These are phyloP conservation scores for Rhizopogon vesiculosus DNA, from an alignment of 768 basidiomycete species.

Conservation along the genomic window DNA sequence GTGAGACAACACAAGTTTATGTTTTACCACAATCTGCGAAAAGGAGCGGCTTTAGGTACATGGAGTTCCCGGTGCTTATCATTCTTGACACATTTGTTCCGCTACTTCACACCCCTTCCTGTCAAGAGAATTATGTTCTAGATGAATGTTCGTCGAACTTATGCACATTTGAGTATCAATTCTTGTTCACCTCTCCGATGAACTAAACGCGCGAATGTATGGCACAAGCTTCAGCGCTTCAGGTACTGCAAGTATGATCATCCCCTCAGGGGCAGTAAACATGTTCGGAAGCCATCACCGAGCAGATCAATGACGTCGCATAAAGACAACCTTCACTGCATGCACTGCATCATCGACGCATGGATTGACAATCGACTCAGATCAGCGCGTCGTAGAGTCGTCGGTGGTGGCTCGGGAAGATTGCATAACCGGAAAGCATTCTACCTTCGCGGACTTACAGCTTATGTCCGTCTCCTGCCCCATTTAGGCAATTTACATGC, in stretches of 20 bases:
- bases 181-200: neutral
- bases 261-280: neutral
- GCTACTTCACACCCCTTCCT: neutral
- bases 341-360: neutral
- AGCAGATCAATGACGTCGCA: neutral
- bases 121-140: neutral
- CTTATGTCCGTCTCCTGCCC: neutral
- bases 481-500: neutral
- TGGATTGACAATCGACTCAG: neutral
- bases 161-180: neutral
- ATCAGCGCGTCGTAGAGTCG: neutral
- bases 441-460: neutral
- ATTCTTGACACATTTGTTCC: neutral
- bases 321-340: neutral
- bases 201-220: neutral
- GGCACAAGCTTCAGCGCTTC: neutral
- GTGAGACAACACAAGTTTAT: neutral
- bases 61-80: constrained; percentile 1
- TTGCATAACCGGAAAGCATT: neutral
- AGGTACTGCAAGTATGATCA: neutral
- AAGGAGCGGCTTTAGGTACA: neutral
- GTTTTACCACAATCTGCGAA: neutral
- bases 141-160: neutral
- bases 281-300: neutral
- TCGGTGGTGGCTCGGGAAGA: neutral